Evolutionary conservation across 139 green algal species (phyloP).

Genomic region (Gonium pectorale): DNA sequence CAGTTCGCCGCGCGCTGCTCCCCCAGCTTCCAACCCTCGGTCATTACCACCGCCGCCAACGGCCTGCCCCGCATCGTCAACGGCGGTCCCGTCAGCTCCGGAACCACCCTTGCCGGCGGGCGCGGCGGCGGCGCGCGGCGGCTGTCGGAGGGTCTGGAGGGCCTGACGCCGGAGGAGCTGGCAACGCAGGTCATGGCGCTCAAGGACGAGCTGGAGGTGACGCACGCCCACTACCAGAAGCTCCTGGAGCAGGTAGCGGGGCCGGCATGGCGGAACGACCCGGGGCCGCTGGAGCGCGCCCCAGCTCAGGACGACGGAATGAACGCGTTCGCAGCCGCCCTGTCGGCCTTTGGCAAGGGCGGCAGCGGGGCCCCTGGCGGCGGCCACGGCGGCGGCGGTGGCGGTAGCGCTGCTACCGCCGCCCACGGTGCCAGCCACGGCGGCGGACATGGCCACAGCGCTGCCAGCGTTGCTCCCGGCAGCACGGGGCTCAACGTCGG

Average conservation of each 20-base stretch:
- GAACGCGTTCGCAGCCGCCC: constrained; percentile 1
- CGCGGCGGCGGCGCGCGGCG: not conserved
- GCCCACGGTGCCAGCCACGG: not conserved
- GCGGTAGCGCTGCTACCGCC: not conserved
- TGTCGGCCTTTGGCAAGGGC: constrained; percentile 4
- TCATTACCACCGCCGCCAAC: constrained; percentile 51
- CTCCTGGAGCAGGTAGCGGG: constrained; percentile 58
- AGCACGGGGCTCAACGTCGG: too few species aligned
- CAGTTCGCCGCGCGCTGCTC: constrained; percentile 54
- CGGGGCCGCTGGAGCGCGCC: constrained; percentile 49
- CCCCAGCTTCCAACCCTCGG: not conserved
- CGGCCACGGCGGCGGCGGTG: not conserved
- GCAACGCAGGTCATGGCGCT: constrained; percentile 42
- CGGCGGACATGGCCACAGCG: too few species aligned
- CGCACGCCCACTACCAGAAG: constrained; percentile 73
- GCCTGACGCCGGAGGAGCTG: constrained; percentile 7
- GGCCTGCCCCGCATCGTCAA: too few species aligned
- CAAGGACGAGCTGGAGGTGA: constrained; percentile 65
- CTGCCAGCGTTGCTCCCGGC: too few species aligned
- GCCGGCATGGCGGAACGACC: constrained; percentile 30
- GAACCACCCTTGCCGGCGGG: too few species aligned
- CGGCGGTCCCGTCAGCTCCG: too few species aligned
- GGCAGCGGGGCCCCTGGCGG: not conserved
- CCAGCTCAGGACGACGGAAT: not conserved
- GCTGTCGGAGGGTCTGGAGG: constrained; percentile 5